A percentile compares a stretch with the other conserved stretches of the same genome.
Evolutionary conservation across 1,284 basidiomycete species (phyloP).

Genomic region (Heterobasidion parviporum): DNA sequence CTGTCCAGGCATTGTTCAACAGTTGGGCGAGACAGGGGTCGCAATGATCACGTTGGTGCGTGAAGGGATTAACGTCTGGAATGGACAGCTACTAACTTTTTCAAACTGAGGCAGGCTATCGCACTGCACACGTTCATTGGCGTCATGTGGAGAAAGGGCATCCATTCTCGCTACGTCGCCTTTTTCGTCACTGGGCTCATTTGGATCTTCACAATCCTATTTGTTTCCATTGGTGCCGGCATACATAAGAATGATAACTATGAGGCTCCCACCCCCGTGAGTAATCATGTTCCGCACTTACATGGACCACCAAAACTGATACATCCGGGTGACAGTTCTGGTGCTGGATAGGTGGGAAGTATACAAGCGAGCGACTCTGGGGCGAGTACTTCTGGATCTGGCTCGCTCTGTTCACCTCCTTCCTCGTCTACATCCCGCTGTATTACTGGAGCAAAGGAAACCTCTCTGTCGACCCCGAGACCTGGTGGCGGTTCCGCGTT

Average conservation of each 20-base stretch:
- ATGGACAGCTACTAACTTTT: too few relatives aligned
- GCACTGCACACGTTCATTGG: slow-evolving; percentile 18
- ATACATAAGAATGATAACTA: slow-evolving; percentile 12
- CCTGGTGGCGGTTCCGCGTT: slow-evolving; percentile 7
- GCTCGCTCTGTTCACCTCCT: slow-evolving; percentile 30
- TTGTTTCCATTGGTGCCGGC: slow-evolving; percentile 13
- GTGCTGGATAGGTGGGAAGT: slow-evolving; percentile 39
- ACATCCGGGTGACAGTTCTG: slow-evolving; percentile 11
- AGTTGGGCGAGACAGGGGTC: slow-evolving; percentile 40
- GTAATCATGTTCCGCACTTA: background rate
- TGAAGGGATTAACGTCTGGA: background rate
- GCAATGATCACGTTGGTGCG: slow-evolving; percentile 19
- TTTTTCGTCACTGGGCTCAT: slow-evolving; percentile 9
- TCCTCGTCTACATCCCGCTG: slow-evolving; percentile 30
- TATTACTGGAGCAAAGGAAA: slow-evolving; percentile 27
- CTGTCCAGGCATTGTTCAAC: slow-evolving; percentile 29
- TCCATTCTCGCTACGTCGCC: slow-evolving; percentile 9
- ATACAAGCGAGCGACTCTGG: slow-evolving; percentile 29
- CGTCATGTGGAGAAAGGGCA: slow-evolving; percentile 13
- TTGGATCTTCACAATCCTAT: slow-evolving; percentile 13
- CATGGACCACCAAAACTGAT: background rate
- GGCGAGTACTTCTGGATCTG: slow-evolving; percentile 48
- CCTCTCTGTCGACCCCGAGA: slow-evolving; percentile 13
- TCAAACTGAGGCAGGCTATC: slow-evolving; percentile 10
- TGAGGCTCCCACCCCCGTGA: slow-evolving; percentile 12